Base-by-base conservation (phyloP, 2,329 filamentous ascomycete genomes). In the Fusarium stilboides region DNA sequence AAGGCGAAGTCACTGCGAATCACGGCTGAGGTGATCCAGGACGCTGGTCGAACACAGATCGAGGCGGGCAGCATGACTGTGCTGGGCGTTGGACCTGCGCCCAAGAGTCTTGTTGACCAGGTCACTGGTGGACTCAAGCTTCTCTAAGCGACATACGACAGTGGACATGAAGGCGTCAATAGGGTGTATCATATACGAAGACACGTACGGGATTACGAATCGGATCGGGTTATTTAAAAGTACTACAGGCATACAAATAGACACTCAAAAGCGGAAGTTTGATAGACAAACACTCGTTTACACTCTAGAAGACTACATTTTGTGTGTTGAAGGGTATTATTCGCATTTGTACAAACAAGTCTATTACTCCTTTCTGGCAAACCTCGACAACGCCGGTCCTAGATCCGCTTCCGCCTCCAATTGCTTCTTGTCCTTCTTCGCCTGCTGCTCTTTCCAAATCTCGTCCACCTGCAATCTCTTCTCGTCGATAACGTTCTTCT, bases 41-140 rank as follows among this genome's bases (percentile, higher is more conserved):
- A 99, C 81, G 96, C 96, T n/a, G 96, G 96, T 15, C 88, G 96
- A 65, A 99, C 96, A 45, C 96, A 99, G 87, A 98, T 99, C 80
- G 94, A 94, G 53, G 90, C 92, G 43, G 95, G 96, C 19, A 98
- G 94, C 79, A 87, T 93, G 79, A 99, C 96, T 1, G 96, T 99
- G 42, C 83, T 99, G 52, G 96, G 96, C 1, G 89, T 95, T 54
- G 90, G 90, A 0, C 90, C 90, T 4, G 95, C 91, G 26, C 95
- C 95, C 0, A 94, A 92, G 85, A 94, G 92, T 74, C 83, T 94
- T 58, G 90, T 99, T 50, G 94, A 99, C 78, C 83, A 91, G 79
- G 89, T 99, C 65, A 97, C 94, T 7, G 93, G 94, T 2, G 85
- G 90, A 63, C 82, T 98, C 80, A 97, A 96, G 86, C 80, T 98